Evolutionary conservation across 257 asterid species (phyloP), one percentile per base, ranked within the genome.

Genomic region (Echites panduratus): DNA sequence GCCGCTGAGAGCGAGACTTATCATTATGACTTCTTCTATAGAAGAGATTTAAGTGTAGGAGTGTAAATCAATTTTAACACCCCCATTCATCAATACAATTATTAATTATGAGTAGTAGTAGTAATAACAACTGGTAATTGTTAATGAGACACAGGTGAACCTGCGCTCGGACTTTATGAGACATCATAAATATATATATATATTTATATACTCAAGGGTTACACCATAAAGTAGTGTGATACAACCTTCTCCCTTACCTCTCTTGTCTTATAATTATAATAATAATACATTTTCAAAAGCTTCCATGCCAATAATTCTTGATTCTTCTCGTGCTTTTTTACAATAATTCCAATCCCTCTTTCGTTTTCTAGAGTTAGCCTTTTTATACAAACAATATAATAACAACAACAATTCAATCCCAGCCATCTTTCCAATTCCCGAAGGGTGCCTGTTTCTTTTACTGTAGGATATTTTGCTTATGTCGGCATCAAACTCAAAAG

Each of bases 401-500:
- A 3, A 48, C 16, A 48, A 19, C 14, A 49, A 13, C 14, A 0
- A 17, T 50, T 50, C 20, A 41, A 41, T 5, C 45, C n/a, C n/a
- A n/a, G n/a, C n/a, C 45, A 41, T 41, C 45, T 50, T n/a, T n/a
- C n/a, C n/a, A n/a, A n/a, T n/a, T n/a, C n/a, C n/a, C n/a, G n/a
- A n/a, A n/a, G n/a, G n/a, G n/a, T n/a, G n/a, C n/a, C n/a, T n/a
- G n/a, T 20, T 49, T 49, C 17, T 49, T 7, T 57, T 65, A 27
- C 32, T 17, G 53, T 47, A 76, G 75, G 67, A 76, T 77, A 41
- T 41, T n/a, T n/a, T 19, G 66, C 70, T 61, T 43, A 29, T 81
- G 85, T 81, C 74, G 81, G 84, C 68, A 77, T 17, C 66, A 49
- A 61, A 73, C 61, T 71, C 64, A 70, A 66, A 53, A 45, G 70